Evolutionary conservation across 148 eudicot genomes (phyloP).

Genomic region (Chenopodium suecicum): DNA sequence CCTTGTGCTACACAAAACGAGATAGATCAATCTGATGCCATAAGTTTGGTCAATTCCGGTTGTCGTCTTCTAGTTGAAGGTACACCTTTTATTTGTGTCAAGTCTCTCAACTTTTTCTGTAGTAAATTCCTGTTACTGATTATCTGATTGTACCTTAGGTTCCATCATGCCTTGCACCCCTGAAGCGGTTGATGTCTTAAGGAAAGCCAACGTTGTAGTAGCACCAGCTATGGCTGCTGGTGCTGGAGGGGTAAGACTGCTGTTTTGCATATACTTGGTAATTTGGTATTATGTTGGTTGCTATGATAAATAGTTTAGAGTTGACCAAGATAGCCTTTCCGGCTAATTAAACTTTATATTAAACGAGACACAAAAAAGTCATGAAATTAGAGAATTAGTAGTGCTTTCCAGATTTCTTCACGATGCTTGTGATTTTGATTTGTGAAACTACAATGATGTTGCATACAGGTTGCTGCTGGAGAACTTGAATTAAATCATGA

Average conservation of each 20-base stretch:
- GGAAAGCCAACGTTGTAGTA: constrained; percentile 82
- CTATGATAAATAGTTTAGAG: neutral
- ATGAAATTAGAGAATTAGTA: neutral
- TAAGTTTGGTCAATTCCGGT: constrained; percentile 87
- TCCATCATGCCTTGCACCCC: constrained; percentile 95
- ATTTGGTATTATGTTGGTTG: neutral
- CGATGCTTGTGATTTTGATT: neutral
- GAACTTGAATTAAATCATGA: constrained; percentile 84
- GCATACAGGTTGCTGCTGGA: constrained; percentile 90
- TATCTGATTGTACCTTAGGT: constrained; percentile 42
- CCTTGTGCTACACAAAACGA: constrained; percentile 96
- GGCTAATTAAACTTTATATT: neutral
- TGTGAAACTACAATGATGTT: constrained; percentile 13
- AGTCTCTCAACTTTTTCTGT: neutral
- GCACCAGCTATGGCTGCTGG: constrained; percentile 99
- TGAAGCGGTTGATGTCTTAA: constrained; percentile 87
- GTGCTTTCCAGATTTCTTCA: neutral
- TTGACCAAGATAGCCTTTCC: neutral
- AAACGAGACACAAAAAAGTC: neutral
- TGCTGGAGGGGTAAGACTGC: constrained; percentile 81
- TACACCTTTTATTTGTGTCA: constrained; percentile 20
- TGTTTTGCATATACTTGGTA: constrained; percentile 10
- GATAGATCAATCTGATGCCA: constrained; percentile 89
- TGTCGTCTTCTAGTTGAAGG: constrained; percentile 95
- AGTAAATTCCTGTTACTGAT: neutral